Base-by-base conservation (phyloP, 2,329 filamentous ascomycete genomes). In the Nemania diffusa region DNA sequence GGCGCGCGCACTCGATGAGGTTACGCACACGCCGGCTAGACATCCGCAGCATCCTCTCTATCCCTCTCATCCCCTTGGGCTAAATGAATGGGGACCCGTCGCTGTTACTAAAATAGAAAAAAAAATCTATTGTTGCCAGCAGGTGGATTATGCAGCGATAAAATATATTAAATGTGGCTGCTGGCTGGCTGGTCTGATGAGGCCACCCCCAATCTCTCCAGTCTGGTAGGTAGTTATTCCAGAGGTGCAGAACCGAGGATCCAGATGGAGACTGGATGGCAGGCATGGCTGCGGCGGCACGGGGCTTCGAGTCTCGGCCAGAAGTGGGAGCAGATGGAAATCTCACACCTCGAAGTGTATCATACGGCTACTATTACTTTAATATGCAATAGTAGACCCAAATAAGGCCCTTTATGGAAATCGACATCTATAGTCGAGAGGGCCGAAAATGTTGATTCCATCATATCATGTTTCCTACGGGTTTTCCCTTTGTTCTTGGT, bases 141-240 rank as follows among this genome's bases (percentile, higher is more conserved):
- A 72, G 64, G 69, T 67, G 71, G 74, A 69, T 57, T 65, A 67
- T 72, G 71, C 74, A 75, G 72, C 69, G 72, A 70, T 5, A 17
- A 40, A 70, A 71, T 71, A 76, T 75, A 75, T 77, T 73, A 73
- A 72, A 62, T 63, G 65, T 65, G 62, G 70, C 66, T 65, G n/a
- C n/a, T n/a, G n/a, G 65, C 53, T 50, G 62, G 51, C 63, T 67
- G 66, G 65, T 56, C 51, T 68, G 62, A 66, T 61, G 66, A 67
- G 60, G 27, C 57, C 62, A 69, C 64, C 63, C 51, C 58, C 44
- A 40, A 44, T 62, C 57, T 62, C 44, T 68, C 64, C 37, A 48
- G 40, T 29, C 37, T 56, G 57, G 56, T 27, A 64, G 61, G 34
- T 34, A 60, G 65, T 66, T 64, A 59, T 24, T 64, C 57, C 67